Percentiles rank a stretch among this genome's conserved stretches.
These are phyloP conservation scores for Syncephalastrum contaminatum DNA, from an alignment of 371 early-diverging fungal genomes.

Conservation along the genomic window DNA sequence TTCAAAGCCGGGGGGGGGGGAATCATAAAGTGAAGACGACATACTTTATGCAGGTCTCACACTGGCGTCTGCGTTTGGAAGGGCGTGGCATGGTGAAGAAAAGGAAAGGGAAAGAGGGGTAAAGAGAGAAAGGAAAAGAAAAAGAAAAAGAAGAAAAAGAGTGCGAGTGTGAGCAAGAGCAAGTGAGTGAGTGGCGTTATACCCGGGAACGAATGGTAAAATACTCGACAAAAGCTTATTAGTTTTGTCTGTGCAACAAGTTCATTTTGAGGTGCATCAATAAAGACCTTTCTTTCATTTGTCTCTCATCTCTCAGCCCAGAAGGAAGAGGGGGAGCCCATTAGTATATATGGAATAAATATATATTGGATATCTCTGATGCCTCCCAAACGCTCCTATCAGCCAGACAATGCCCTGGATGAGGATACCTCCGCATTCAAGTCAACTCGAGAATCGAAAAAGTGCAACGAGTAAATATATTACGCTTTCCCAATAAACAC, in stretches of 20 bases:
- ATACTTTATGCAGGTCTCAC: slow-evolving; percentile 26
- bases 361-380: not conserved
- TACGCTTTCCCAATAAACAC: too few species aligned
- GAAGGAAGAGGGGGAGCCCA: too few species aligned
- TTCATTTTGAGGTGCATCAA: too few species aligned
- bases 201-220: too few species aligned
- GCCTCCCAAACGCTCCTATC: slow-evolving; percentile 10
- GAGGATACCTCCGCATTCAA: not conserved
- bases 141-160: slow-evolving; percentile 1
- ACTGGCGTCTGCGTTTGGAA: slow-evolving; percentile 19
- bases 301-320: too few species aligned
- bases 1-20: not conserved
- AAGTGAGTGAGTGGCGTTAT: too few species aligned
- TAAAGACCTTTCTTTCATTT: too few species aligned
- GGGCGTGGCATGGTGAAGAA: slow-evolving; percentile 9
- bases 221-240: too few species aligned
- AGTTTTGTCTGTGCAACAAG: too few species aligned
- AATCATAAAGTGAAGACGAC: not conserved
- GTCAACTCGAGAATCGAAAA: slow-evolving; percentile 22
- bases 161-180: not conserved
- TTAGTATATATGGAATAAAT: too few species aligned
- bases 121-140: not conserved
- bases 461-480: slow-evolving; percentile 22
- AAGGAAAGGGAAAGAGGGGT: not conserved
- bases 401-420: too few species aligned